Conservation (phyloP, 2,329 filamentous ascomycete genomes). For the Calycina marina region DNA sequence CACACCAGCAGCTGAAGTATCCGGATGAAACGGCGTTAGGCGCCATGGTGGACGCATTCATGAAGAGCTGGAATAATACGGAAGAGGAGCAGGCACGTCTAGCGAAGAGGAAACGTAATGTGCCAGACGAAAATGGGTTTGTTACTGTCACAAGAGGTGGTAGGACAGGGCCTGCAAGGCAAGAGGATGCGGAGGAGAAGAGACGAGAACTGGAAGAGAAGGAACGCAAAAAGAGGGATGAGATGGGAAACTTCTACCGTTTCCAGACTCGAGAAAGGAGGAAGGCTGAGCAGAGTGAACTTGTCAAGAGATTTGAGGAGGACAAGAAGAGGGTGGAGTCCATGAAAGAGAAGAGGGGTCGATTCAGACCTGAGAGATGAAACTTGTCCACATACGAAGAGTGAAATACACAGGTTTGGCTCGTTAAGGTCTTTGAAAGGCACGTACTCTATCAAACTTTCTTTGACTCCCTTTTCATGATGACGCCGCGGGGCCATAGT, state of each 20-base stretch:
- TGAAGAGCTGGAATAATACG: slow-evolving; percentile 63
- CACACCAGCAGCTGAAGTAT: slow-evolving; percentile 58
- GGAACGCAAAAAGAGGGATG: slow-evolving; percentile 45
- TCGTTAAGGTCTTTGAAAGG: no score
- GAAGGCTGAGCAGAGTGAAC: slow-evolving; percentile 57
- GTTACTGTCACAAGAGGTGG: slow-evolving; percentile 78
- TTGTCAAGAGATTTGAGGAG: slow-evolving; percentile 61
- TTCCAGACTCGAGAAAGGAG: slow-evolving; percentile 71
- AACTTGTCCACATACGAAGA: no score
- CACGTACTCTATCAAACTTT: no score
- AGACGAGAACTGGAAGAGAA: slow-evolving; percentile 46
- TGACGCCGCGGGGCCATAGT: slow-evolving; percentile 39
- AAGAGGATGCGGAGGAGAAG: slow-evolving; percentile 53
- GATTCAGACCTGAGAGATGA: slow-evolving; percentile 35
- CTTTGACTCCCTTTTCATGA: slow-evolving; percentile 21
- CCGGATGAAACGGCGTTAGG: slow-evolving; percentile 56
- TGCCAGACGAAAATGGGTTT: slow-evolving; percentile 91
- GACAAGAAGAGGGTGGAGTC: slow-evolving; percentile 57
- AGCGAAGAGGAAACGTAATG: slow-evolving; percentile 52
- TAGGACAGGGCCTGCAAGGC: slow-evolving; percentile 55
- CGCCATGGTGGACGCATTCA: slow-evolving; percentile 67
- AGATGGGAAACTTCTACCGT: slow-evolving; percentile 62
- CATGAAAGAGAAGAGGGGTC: slow-evolving; percentile 53
- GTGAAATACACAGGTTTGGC: no score
- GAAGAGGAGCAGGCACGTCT: slow-evolving; percentile 48